phyloP scores from a whole-genome alignment of 2,329 filamentous ascomycete species.

The Chrysosphaeria jannelii region DNA sequence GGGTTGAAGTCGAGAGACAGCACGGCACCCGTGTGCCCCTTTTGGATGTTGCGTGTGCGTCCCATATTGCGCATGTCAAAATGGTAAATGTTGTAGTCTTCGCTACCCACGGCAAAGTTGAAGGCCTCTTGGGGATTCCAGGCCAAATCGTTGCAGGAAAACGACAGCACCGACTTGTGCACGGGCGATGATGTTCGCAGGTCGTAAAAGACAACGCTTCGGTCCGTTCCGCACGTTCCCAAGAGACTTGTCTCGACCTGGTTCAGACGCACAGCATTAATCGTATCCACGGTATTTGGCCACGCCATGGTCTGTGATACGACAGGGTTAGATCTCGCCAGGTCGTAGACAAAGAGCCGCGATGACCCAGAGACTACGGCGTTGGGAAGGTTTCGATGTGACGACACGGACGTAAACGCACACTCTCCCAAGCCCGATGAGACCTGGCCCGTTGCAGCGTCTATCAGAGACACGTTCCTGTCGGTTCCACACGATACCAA shows the following conservation, averaged over 20 bases:
- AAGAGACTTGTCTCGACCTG: slow-evolving; percentile 79
- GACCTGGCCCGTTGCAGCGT: slow-evolving; percentile 58
- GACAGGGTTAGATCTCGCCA: slow-evolving; percentile 1
- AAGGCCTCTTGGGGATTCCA: slow-evolving; percentile 61
- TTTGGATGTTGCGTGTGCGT: slow-evolving; percentile 6
- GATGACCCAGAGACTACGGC: slow-evolving; percentile 5
- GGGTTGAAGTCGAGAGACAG: slow-evolving; percentile 94
- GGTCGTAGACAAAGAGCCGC: slow-evolving; percentile 5
- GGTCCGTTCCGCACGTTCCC: slow-evolving; percentile 58
- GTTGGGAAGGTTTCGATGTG: slow-evolving; percentile 4
- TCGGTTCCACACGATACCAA: slow-evolving; percentile 38
- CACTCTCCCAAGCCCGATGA: slow-evolving; percentile 61
- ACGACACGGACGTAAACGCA: slow-evolving; percentile 33
- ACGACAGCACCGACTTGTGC: slow-evolving; percentile 48
- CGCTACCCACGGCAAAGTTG: slow-evolving; percentile 66
- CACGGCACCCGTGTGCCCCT: slow-evolving; percentile 27
- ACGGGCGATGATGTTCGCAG: slow-evolving; percentile 63
- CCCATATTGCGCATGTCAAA: slow-evolving; percentile 49
- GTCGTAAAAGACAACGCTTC: slow-evolving; percentile 74
- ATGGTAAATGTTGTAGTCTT: slow-evolving; percentile 78
- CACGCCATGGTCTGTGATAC: slow-evolving; percentile 5
- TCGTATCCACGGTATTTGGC: slow-evolving; percentile 39
- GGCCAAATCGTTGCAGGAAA: slow-evolving; percentile 54
- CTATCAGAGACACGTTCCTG: slow-evolving; percentile 66
- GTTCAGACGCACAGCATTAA: slow-evolving; percentile 71